A percentile compares a stretch with the other conserved stretches of the same genome.
phyloP scores from a whole-genome alignment of 306 rosid genomes.

The Prunus davidiana region DNA sequence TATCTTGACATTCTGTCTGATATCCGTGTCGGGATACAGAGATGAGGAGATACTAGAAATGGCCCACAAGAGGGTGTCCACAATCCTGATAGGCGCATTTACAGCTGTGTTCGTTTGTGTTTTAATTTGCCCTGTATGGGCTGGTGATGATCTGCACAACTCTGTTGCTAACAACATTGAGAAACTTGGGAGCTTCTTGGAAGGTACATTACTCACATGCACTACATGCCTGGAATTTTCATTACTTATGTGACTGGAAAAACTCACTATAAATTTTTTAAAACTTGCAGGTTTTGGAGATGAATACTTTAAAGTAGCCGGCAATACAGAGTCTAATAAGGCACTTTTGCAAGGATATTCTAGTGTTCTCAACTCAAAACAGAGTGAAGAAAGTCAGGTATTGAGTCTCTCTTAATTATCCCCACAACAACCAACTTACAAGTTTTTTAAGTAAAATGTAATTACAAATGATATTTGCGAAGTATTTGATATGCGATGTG shows the following conservation, averaged over 20 bases:
- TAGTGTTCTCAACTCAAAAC: slow-evolving; percentile 50
- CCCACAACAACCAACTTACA: neutral
- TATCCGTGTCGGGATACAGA: slow-evolving; percentile 42
- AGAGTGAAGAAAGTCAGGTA: slow-evolving; percentile 46
- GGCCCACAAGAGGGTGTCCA: slow-evolving; percentile 34
- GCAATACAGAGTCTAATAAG: slow-evolving; percentile 21
- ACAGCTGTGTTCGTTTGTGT: slow-evolving; percentile 25
- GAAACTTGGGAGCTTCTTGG: slow-evolving; percentile 34
- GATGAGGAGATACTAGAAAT: slow-evolving; percentile 24
- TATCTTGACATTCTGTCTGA: slow-evolving; percentile 47
- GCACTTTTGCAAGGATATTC: slow-evolving; percentile 40
- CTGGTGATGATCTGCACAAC: slow-evolving; percentile 52
- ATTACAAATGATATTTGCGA: neutral
- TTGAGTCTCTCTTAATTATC: slow-evolving; percentile 3
- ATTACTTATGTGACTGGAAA: neutral
- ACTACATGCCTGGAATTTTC: neutral
- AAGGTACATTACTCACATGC: slow-evolving; percentile 22
- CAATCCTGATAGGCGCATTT: slow-evolving; percentile 38
- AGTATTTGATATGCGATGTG: too few relatives aligned
- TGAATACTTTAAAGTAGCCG: slow-evolving; percentile 29
- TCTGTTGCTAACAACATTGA: slow-evolving; percentile 32
- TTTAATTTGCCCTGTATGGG: slow-evolving; percentile 49
- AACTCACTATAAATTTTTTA: neutral
- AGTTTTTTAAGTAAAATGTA: neutral
- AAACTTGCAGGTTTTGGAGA: slow-evolving; percentile 33